phyloP scores from a whole-genome alignment of 148 eudicot genomes.

The Simmondsia chinensis region DNA sequence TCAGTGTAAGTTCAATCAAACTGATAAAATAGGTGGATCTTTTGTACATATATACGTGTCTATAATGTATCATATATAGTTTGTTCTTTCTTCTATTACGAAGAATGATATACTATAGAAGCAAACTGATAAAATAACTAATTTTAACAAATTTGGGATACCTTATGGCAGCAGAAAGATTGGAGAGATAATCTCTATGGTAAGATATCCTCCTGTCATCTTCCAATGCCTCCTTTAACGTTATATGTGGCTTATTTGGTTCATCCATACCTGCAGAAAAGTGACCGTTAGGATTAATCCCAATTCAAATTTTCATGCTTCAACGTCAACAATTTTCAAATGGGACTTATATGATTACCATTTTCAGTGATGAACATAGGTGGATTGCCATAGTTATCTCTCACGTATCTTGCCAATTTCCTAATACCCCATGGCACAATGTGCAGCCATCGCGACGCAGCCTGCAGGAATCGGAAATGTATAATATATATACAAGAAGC shows the following conservation, averaged over 20 bases:
- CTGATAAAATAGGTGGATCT: no score
- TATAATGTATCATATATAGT: no score
- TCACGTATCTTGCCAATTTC: slow-evolving; percentile 45
- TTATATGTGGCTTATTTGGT: slow-evolving; percentile 26
- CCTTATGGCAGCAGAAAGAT: slow-evolving; percentile 93
- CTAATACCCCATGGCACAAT: slow-evolving; percentile 94
- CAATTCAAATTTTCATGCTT: no score
- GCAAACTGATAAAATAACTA: neutral
- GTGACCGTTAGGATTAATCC: slow-evolving; percentile 1
- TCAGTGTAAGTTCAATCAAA: no score
- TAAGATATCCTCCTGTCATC: slow-evolving; percentile 72
- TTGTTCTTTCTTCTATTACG: no score
- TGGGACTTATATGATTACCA: slow-evolving; percentile 26
- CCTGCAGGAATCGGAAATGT: no score
- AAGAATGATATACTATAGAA: neutral
- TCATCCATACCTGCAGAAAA: slow-evolving; percentile 75
- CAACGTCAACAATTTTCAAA: no score
- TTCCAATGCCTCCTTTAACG: slow-evolving; percentile 52
- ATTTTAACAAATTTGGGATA: slow-evolving; percentile 5
- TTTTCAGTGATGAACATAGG: slow-evolving; percentile 79
- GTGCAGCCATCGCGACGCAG: slow-evolving; percentile 81
- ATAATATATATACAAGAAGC: no score
- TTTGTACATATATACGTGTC: no score
- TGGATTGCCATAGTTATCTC: slow-evolving; percentile 61
- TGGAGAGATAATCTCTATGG: slow-evolving; percentile 89